phyloP scores from a whole-genome alignment of 108 stramenopile species.

The Nitzschia sp. region DNA sequence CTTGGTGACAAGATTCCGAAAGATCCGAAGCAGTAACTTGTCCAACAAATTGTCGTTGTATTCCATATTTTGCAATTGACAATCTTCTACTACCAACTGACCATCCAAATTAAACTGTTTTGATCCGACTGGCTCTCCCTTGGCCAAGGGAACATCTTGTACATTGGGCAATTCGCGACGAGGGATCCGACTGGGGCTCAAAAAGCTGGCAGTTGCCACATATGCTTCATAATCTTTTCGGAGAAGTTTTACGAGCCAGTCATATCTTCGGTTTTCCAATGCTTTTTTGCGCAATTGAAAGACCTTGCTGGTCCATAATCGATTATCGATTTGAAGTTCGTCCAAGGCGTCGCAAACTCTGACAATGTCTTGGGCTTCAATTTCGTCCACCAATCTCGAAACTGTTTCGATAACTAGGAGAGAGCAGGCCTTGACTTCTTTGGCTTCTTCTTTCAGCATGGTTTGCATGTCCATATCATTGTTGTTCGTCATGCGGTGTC shows the following conservation, averaged over 20 bases:
- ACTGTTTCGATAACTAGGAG: constrained; percentile 17
- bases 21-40: constrained; percentile 57
- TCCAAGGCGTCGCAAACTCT: constrained; percentile 70
- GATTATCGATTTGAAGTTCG: constrained; percentile 14
- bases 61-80: constrained; percentile 54
- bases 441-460: constrained; percentile 27
- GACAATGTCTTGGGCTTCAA: constrained; percentile 55
- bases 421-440: constrained; percentile 36
- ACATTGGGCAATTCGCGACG: constrained; percentile 67
- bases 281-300: constrained; percentile 41
- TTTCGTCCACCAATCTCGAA: constrained; percentile 17
- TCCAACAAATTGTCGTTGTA: constrained; percentile 68
- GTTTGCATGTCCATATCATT: background rate
- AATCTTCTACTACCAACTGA: constrained; percentile 65
- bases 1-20: constrained; percentile 68
- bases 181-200: constrained; percentile 73
- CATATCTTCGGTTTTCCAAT: constrained; percentile 65
- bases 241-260: constrained; percentile 62
- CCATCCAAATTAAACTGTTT: constrained; percentile 28
- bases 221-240: constrained; percentile 68
- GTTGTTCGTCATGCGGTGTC: background rate
- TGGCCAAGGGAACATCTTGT: constrained; percentile 60
- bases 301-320: constrained; percentile 19
- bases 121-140: background rate
- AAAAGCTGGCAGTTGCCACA: constrained; percentile 70